Evolutionary conservation across 352 stramenopile genomes (phyloP).

Genomic region (Globisporangium cederbergense): DNA sequence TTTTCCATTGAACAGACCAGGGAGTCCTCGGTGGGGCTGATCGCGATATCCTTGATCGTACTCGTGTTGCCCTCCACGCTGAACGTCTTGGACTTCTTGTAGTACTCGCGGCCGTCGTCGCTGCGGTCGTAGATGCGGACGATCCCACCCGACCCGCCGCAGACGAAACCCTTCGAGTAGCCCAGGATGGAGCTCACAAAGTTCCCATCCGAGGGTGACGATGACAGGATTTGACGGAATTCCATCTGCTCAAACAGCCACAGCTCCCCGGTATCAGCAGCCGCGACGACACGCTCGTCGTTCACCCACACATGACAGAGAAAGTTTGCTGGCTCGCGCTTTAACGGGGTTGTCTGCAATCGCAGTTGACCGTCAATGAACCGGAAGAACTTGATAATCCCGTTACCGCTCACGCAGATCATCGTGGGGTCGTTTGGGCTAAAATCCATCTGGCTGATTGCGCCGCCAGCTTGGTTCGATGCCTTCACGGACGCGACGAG

Average conservation of each 20-base stretch:
- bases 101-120: conserved; percentile 86
- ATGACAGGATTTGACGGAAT: conserved; percentile 75
- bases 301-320: conserved; percentile 89
- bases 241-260: conserved; percentile 93
- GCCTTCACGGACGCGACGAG: conserved; percentile 72
- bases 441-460: conserved; percentile 87
- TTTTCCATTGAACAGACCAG: conserved; percentile 86
- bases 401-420: conserved; percentile 87
- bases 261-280: conserved; percentile 86
- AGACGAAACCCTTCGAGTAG: conserved; percentile 90
- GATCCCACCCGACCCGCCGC: conserved; percentile 65
- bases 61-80: conserved; percentile 79
- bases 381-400: conserved; percentile 88
- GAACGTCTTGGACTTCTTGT: conserved; percentile 89
- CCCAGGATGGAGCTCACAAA: conserved; percentile 82
- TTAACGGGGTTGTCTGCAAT: conserved; percentile 62
- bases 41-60: conserved; percentile 78
- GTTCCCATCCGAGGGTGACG: conserved; percentile 73
- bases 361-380: conserved; percentile 82
- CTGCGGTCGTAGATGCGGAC: conserved; percentile 84
- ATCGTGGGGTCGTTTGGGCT: conserved; percentile 81
- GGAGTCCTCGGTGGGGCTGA: conserved; percentile 88
- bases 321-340: conserved; percentile 84
- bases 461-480: conserved; percentile 58
- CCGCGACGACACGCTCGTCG: conserved; percentile 89